These are phyloP conservation scores for Penicillium sp. DNA, from an alignment of 2,329 filamentous ascomycete genomes.

Conservation along the genomic window DNA sequence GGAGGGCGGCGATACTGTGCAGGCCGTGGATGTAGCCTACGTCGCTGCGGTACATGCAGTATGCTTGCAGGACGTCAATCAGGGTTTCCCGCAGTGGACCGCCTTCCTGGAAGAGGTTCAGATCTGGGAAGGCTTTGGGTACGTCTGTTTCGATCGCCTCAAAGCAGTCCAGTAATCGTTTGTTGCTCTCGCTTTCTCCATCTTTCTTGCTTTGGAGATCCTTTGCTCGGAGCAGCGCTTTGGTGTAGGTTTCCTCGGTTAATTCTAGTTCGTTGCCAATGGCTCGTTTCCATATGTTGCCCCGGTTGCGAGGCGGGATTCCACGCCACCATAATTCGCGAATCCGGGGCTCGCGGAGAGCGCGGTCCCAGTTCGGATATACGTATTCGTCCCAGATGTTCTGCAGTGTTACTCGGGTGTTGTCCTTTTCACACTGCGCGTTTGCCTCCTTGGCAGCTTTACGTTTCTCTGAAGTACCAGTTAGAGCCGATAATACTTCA, in stretches of 20 bases:
- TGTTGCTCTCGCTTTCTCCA: slow-evolving; percentile 43
- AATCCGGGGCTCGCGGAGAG: slow-evolving; percentile 53
- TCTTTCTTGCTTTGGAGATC: slow-evolving; percentile 45
- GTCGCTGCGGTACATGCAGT: slow-evolving; percentile 62
- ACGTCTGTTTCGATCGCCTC: slow-evolving; percentile 54
- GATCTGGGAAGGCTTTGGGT: slow-evolving; percentile 54
- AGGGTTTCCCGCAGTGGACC: slow-evolving; percentile 55
- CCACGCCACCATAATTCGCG: slow-evolving; percentile 65
- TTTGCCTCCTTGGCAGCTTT: slow-evolving; percentile 48
- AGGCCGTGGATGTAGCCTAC: slow-evolving; percentile 60
- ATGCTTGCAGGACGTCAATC: slow-evolving; percentile 59
- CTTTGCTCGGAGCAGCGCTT: slow-evolving; percentile 56
- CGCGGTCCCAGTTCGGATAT: slow-evolving; percentile 57
- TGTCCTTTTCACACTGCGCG: slow-evolving; percentile 48
- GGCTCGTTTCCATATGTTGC: slow-evolving; percentile 57
- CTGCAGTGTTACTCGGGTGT: slow-evolving; percentile 52
- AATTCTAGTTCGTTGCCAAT: slow-evolving; percentile 61
- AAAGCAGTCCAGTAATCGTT: slow-evolving; percentile 51
- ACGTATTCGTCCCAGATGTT: slow-evolving; percentile 62
- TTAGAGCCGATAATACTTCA: background rate
- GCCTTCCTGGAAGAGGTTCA: slow-evolving; percentile 55
- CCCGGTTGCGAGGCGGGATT: slow-evolving; percentile 55
- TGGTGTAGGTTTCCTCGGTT: slow-evolving; percentile 53
- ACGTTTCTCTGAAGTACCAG: slow-evolving; percentile 44
- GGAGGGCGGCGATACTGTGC: slow-evolving; percentile 57